Conservation (phyloP, 2,329 filamentous ascomycete genomes). For the Aschersonia sp. region DNA sequence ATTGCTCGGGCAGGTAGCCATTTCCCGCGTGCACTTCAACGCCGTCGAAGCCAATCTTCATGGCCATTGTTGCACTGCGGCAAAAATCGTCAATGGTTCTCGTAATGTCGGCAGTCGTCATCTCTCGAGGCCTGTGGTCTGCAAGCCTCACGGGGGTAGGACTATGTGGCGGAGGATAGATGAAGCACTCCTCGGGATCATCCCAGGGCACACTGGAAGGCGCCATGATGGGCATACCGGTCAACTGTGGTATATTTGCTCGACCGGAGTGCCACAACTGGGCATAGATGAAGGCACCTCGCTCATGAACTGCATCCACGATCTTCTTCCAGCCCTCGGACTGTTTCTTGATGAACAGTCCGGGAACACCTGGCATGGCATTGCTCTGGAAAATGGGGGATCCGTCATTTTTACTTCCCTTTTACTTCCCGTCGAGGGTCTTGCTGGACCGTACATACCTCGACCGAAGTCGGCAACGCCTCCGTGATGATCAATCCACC, state of each 20-base stretch:
- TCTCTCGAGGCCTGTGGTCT: constrained; percentile 13
- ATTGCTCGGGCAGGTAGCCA: constrained; percentile 25
- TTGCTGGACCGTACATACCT: constrained; percentile 8
- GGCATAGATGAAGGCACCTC: constrained; percentile 43
- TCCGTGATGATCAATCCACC: constrained; percentile 29
- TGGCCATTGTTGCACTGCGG: constrained; percentile 24
- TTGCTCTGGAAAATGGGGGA: constrained; percentile 9
- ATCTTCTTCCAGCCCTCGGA: constrained; percentile 43
- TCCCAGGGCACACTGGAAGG: constrained; percentile 29
- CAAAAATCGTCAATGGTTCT: constrained; percentile 15
- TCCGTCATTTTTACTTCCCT: background rate
- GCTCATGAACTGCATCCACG: constrained; percentile 45
- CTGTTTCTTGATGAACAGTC: constrained; percentile 40
- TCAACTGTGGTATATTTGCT: constrained; percentile 19
- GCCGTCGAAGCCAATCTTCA: constrained; percentile 36
- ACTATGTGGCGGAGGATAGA: constrained; percentile 18
- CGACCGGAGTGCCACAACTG: constrained; percentile 40
- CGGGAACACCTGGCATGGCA: constrained; percentile 33
- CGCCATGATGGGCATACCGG: constrained; percentile 20
- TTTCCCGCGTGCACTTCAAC: constrained; percentile 26
- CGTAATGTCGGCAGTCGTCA: constrained; percentile 27
- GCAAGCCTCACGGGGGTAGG: constrained; percentile 24
- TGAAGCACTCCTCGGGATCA: constrained; percentile 23
- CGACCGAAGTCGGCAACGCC: constrained; percentile 31
- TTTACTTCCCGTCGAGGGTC: background rate